phyloP scores from a whole-genome alignment of 768 basidiomycete genomes.

The Boletus rex-veris region DNA sequence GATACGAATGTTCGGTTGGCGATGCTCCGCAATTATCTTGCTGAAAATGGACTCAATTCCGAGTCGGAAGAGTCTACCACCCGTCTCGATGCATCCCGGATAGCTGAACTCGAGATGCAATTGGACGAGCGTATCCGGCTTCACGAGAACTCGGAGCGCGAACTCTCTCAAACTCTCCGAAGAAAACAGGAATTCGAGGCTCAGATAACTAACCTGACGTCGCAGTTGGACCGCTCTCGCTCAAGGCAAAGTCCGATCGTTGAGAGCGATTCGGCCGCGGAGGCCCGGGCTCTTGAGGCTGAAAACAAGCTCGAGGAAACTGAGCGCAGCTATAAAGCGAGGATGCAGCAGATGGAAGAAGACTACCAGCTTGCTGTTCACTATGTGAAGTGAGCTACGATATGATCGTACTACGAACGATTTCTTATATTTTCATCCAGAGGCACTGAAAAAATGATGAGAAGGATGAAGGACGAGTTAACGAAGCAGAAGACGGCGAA shows the following conservation, averaged over 20 bases:
- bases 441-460: constrained; percentile 97
- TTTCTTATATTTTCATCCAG: constrained; percentile 38
- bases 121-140: constrained; percentile 69
- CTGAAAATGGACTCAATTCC: constrained; percentile 80
- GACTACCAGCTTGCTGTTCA: constrained; percentile 97
- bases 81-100: constrained; percentile 35
- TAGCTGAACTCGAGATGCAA: constrained; percentile 75
- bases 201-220: constrained; percentile 59
- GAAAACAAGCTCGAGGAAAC: constrained; percentile 78
- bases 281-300: constrained; percentile 57
- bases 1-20: constrained; percentile 71
- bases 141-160: constrained; percentile 73
- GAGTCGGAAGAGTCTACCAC: constrained; percentile 61
- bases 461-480: constrained; percentile 93
- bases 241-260: constrained; percentile 53
- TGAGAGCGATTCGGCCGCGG: constrained; percentile 35
- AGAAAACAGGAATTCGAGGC: constrained; percentile 74
- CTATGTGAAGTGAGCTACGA: constrained; percentile 81
- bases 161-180: constrained; percentile 61
- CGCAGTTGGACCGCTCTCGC: constrained; percentile 64
- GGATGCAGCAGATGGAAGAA: constrained; percentile 86
- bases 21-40: constrained; percentile 81
- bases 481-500: constrained; percentile 86
- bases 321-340: constrained; percentile 71
- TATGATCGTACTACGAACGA: constrained; percentile 16